Conservation (phyloP, 2,329 filamentous ascomycete species). For the Microdochium nivale region DNA sequence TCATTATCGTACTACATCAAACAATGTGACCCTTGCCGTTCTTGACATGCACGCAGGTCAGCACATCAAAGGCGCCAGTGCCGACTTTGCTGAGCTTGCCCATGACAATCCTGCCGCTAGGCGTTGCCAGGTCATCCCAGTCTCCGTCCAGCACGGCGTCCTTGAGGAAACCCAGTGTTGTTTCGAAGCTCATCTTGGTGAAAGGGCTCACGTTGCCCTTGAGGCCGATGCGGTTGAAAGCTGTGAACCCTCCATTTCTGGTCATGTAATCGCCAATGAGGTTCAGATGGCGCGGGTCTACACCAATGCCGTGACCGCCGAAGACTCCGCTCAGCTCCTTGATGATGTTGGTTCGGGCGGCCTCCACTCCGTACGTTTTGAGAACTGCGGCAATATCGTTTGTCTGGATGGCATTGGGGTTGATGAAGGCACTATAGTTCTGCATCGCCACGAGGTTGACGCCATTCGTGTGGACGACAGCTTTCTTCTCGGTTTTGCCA, state of each 20-base stretch:
- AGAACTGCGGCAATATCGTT: slow-evolving; percentile 90
- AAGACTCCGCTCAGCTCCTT: slow-evolving; percentile 82
- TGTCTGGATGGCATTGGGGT: slow-evolving; percentile 78
- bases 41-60: slow-evolving; percentile 51
- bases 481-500: slow-evolving; percentile 38
- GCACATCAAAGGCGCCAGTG: slow-evolving; percentile 86
- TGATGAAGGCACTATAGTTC: slow-evolving; percentile 74
- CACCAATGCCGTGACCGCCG: slow-evolving; percentile 79
- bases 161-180: slow-evolving; percentile 85
- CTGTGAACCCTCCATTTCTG: slow-evolving; percentile 76
- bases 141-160: slow-evolving; percentile 88
- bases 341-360: slow-evolving; percentile 79
- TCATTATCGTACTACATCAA: neutral
- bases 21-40: slow-evolving; percentile 25
- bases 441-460: slow-evolving; percentile 90
- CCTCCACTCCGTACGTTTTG: slow-evolving; percentile 83
- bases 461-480: slow-evolving; percentile 68
- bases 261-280: slow-evolving; percentile 98
- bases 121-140: slow-evolving; percentile 78
- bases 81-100: slow-evolving; percentile 76
- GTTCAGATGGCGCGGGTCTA: slow-evolving; percentile 87
- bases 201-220: slow-evolving; percentile 81
- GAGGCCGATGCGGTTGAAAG: slow-evolving; percentile 88
- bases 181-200: slow-evolving; percentile 99
- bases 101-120: slow-evolving; percentile 81